Evolutionary conservation across 2,329 filamentous ascomycete genomes (phyloP).

Genomic region (Penicillium sp.): DNA sequence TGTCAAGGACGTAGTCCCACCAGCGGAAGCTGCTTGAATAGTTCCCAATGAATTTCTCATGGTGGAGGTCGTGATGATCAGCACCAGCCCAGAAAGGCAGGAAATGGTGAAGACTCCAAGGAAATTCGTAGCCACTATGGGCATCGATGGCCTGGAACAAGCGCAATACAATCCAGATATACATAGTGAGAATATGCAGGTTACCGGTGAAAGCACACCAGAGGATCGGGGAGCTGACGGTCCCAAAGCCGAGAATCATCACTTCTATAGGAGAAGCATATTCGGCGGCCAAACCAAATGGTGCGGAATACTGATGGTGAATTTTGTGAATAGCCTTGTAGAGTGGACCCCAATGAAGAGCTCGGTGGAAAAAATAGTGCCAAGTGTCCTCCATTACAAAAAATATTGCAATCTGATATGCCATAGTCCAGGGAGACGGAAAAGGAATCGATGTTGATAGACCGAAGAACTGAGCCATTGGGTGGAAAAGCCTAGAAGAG

Average conservation of each 20-base stretch:
- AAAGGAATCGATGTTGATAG: slow-evolving; percentile 88
- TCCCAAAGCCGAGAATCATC: slow-evolving; percentile 87
- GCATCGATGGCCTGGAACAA: slow-evolving; percentile 97
- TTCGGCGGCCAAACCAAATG: slow-evolving; percentile 93
- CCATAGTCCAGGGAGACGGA: slow-evolving; percentile 80
- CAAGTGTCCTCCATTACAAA: slow-evolving; percentile 95
- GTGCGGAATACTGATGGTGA: slow-evolving; percentile 97
- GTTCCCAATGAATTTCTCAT: slow-evolving; percentile 98
- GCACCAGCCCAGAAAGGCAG: slow-evolving; percentile 97
- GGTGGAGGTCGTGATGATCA: slow-evolving; percentile 93
- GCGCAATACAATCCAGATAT: slow-evolving; percentile 88
- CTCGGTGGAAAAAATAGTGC: slow-evolving; percentile 97
- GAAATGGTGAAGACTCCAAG: slow-evolving; percentile 93
- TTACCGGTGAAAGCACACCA: slow-evolving; percentile 82
- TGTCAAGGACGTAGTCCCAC: slow-evolving; percentile 96
- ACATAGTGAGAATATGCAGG: slow-evolving; percentile 96
- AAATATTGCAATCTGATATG: slow-evolving; percentile 86
- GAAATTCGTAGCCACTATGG: slow-evolving; percentile 97
- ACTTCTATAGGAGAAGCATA: slow-evolving; percentile 97
- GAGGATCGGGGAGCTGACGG: slow-evolving; percentile 76
- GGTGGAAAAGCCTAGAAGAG: slow-evolving; percentile 75
- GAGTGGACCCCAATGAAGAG: slow-evolving; percentile 87
- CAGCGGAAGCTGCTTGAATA: slow-evolving; percentile 97
- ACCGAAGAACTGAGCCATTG: slow-evolving; percentile 87
- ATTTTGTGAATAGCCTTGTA: slow-evolving; percentile 99